Evolutionary conservation across 306 rosid species (phyloP).

Genomic region (Castanopsis chinensis): DNA sequence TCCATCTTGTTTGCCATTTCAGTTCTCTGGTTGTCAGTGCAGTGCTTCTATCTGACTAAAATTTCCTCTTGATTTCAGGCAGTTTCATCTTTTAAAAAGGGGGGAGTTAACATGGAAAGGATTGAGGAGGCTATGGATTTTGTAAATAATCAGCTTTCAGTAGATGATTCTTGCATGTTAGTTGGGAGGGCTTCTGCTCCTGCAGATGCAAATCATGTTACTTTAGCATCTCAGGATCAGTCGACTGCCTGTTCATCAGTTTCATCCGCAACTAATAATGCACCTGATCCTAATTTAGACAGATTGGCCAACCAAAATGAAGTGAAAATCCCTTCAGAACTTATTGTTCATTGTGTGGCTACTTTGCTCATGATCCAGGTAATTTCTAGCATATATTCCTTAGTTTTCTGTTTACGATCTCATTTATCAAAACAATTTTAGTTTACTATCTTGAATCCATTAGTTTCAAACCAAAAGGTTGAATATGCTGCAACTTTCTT

Average conservation of each 20-base stretch:
- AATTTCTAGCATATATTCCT: not conserved
- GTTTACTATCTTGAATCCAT: not conserved
- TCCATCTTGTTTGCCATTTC: constrained; percentile 14
- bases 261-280: constrained; percentile 33
- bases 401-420: not conserved
- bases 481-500: not conserved
- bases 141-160: constrained; percentile 60
- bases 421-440: too few species aligned
- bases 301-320: constrained; percentile 51
- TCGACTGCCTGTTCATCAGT: constrained; percentile 41
- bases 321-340: constrained; percentile 71
- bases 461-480: not conserved
- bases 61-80: constrained; percentile 59
- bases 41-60: constrained; percentile 26
- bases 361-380: constrained; percentile 92
- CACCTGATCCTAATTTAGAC: constrained; percentile 47
- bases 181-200: constrained; percentile 32
- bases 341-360: constrained; percentile 78
- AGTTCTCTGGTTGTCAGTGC: constrained; percentile 8
- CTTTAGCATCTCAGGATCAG: constrained; percentile 53
- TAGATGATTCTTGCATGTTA: constrained; percentile 52
- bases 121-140: constrained; percentile 75
- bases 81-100: constrained; percentile 49
- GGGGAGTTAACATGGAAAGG: constrained; percentile 47
- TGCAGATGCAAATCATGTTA: constrained; percentile 37